A percentile compares a stretch with the other conserved stretches of the same genome.
Conservation (phyloP, 345 rosid species). For the Pistacia atlantica region DNA sequence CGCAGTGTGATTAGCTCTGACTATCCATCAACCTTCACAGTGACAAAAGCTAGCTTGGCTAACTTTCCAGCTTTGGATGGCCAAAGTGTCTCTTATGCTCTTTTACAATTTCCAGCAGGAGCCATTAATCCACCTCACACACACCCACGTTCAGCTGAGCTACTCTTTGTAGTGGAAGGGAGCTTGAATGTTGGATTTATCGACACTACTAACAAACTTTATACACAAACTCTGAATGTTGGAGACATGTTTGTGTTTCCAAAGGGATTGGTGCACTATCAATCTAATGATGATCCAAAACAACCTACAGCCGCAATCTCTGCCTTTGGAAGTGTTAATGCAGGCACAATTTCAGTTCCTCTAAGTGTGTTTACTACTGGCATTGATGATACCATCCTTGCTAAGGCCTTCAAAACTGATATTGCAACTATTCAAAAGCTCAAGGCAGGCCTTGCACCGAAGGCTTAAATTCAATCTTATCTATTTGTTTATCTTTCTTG, state of each 20-base stretch:
- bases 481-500: no score
- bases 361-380: constrained; percentile 15
- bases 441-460: constrained; percentile 16
- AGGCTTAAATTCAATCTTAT: neutral
- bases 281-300: constrained; percentile 18
- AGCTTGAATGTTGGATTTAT: constrained; percentile 28
- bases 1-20: neutral
- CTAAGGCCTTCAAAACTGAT: constrained; percentile 33
- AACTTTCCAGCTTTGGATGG: constrained; percentile 33
- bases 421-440: constrained; percentile 20
- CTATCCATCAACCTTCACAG: constrained; percentile 7
- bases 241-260: constrained; percentile 36
- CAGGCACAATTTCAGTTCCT: constrained; percentile 35
- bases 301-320: constrained; percentile 23
- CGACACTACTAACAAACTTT: constrained; percentile 33
- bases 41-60: constrained; percentile 9
- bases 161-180: constrained; percentile 19
- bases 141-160: constrained; percentile 33
- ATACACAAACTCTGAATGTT: constrained; percentile 19
- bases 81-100: constrained; percentile 29
- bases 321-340: constrained; percentile 30
- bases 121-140: constrained; percentile 30
- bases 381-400: constrained; percentile 27
- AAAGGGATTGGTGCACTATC: constrained; percentile 33
- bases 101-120: constrained; percentile 23